Evolutionary conservation across 140 eudicot species (phyloP).

Genomic region (Flaveria floridana): DNA sequence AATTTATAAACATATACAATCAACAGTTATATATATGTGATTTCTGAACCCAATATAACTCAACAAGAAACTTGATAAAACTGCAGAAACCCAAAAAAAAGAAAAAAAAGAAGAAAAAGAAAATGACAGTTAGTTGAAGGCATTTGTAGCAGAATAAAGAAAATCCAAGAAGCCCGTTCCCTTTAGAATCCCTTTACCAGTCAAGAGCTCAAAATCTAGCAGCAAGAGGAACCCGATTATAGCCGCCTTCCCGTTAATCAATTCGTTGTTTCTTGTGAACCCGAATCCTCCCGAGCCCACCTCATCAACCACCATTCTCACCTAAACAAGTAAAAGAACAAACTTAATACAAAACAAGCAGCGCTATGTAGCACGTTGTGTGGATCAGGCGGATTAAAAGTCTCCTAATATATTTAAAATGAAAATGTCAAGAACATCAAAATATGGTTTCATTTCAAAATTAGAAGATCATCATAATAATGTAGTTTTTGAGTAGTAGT

Average conservation of each 20-base stretch:
- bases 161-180: slow-evolving; percentile 98
- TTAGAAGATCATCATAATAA: background rate
- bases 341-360: too few species aligned
- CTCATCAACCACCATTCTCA: slow-evolving; percentile 87
- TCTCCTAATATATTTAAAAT: background rate
- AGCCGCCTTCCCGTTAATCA: slow-evolving; percentile 91
- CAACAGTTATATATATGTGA: slow-evolving; percentile 18
- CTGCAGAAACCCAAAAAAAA: slow-evolving; percentile 9
- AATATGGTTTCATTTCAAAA: background rate
- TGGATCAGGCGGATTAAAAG: background rate
- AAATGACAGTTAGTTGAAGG: slow-evolving; percentile 33
- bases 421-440: background rate
- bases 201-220: slow-evolving; percentile 83
- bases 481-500: background rate
- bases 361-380: background rate
- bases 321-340: slow-evolving; percentile 39
- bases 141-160: slow-evolving; percentile 65
- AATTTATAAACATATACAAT: slow-evolving; percentile 34
- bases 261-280: slow-evolving; percentile 65
- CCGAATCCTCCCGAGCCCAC: slow-evolving; percentile 65
- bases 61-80: slow-evolving; percentile 20
- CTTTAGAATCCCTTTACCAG: slow-evolving; percentile 86
- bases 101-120: background rate
- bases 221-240: slow-evolving; percentile 81
- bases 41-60: slow-evolving; percentile 22